Evolutionary conservation across 805 yeast species (phyloP), one percentile per base, ranked within the genome.

Genomic region (Wickerhamomyces chambardii): DNA sequence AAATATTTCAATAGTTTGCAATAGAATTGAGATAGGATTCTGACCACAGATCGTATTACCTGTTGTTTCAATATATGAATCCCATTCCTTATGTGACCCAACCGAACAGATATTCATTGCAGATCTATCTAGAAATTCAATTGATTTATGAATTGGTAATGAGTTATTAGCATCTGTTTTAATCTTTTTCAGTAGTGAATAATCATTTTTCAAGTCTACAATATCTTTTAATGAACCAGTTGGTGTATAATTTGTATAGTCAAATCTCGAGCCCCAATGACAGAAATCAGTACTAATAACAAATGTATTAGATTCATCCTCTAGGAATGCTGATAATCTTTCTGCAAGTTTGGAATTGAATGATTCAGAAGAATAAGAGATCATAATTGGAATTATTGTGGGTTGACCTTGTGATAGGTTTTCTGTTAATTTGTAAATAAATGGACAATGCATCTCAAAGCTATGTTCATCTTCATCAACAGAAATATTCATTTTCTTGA

Each of bases 41-140:
- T 87, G 83, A 1, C 98, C 98, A 58, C 98, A 92, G 15, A 92
- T 82, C 0, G 98, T 92, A 59, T 90, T 89, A 1, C 81, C 85
- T 0, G 97, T 85, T 1, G 43, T 45, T 6, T 59, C 58, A 5
- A 92, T 72, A 51, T 92, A 92, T 19, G 66, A 54, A 35, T 64
- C 67, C 85, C 95, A 92, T 7, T 58, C 58, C 1, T 51, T 47
- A 36, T 77, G 73, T 3, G 74, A 63, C 3, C 86, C 89, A 1
- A 48, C 48, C 0, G 76, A 55, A 0, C 81, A 64, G 64, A 79
- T 59, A 9, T 64, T 56, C 86, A 86, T 84, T 1, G 83, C 97
- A 25, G 54, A 44, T 29, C 60, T 70, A 57, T 90, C 98, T 39
- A 92, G 56, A 17, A 57, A 51, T 53, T 82, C 90, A 35, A 90